These are phyloP conservation scores for Serendipita sp. DNA, from an alignment of 768 basidiomycete genomes.

Conservation along the genomic window DNA sequence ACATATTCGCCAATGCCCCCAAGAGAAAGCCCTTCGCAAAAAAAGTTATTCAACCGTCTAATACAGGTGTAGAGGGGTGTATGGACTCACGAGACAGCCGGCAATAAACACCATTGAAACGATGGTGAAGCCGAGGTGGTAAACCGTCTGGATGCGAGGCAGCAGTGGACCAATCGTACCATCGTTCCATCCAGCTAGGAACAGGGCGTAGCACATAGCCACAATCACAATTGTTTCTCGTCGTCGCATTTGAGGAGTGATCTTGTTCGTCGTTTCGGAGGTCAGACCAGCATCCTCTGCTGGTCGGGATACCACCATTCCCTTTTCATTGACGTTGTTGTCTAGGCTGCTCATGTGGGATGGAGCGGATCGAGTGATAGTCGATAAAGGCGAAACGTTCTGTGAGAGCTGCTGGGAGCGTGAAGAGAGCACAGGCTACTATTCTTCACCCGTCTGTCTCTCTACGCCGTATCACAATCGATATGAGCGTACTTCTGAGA, in stretches of 20 bases:
- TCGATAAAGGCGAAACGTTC: too few species aligned
- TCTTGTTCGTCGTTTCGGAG: background rate
- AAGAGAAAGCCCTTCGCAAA: constrained; percentile 27
- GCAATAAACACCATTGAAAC: constrained; percentile 50
- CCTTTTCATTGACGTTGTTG: too few species aligned
- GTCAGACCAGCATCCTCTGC: too few species aligned
- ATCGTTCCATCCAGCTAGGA: constrained; percentile 66
- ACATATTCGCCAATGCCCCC: constrained; percentile 34
- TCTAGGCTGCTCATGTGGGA: too few species aligned
- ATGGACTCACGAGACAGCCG: constrained; percentile 17
- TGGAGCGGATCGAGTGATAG: too few species aligned
- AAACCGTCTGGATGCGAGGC: constrained; percentile 49
- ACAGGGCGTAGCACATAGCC: constrained; percentile 39
- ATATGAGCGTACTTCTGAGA: too few species aligned
- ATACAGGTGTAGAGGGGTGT: background rate
- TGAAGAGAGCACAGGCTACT: too few species aligned
- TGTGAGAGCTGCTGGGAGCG: too few species aligned
- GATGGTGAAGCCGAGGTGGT: constrained; percentile 33
- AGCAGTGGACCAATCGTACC: constrained; percentile 58
- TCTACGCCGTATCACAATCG: too few species aligned
- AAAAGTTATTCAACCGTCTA: background rate
- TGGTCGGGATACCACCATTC: too few species aligned
- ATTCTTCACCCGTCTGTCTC: too few species aligned
- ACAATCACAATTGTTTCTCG: constrained; percentile 17
- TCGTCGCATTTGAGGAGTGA: background rate